Evolutionary conservation across 441 rosid genomes (phyloP).

Genomic region (Erodium chrysanthum): DNA sequence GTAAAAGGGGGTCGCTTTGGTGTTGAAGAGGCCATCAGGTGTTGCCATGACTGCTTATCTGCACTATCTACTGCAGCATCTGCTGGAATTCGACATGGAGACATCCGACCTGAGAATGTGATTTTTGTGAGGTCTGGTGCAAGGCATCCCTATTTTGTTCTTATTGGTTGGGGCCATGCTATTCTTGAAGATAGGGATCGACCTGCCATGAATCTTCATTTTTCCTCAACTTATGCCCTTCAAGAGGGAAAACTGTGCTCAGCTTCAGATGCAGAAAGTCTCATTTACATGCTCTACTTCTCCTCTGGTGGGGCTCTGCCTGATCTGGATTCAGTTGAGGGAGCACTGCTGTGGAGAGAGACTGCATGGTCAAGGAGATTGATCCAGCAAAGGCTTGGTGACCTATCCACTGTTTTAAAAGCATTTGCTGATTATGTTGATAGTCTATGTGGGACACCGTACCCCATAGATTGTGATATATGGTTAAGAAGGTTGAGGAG

Average conservation of each 20-base stretch:
- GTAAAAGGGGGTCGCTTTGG: slow-evolving; percentile 35
- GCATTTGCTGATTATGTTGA: slow-evolving; percentile 65
- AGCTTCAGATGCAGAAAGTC: slow-evolving; percentile 56
- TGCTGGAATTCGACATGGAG: slow-evolving; percentile 50
- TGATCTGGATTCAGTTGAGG: slow-evolving; percentile 49
- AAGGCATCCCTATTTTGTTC: slow-evolving; percentile 24
- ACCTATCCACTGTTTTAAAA: slow-evolving; percentile 45
- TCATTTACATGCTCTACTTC: slow-evolving; percentile 40
- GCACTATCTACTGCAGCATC: slow-evolving; percentile 37
- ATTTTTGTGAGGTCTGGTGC: slow-evolving; percentile 23
- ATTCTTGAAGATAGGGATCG: slow-evolving; percentile 56
- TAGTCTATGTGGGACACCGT: slow-evolving; percentile 58
- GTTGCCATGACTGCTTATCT: slow-evolving; percentile 47
- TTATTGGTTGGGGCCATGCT: slow-evolving; percentile 50
- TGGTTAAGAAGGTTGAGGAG: slow-evolving; percentile 42
- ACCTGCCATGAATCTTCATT: slow-evolving; percentile 45
- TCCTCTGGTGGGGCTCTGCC: slow-evolving; percentile 39
- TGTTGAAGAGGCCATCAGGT: slow-evolving; percentile 36
- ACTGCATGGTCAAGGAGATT: slow-evolving; percentile 40
- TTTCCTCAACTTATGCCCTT: slow-evolving; percentile 54
- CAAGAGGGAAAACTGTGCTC: slow-evolving; percentile 58
- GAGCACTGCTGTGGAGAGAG: slow-evolving; percentile 59
- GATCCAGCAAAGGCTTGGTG: slow-evolving; percentile 51
- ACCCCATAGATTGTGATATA: slow-evolving; percentile 49
- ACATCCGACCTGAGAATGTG: slow-evolving; percentile 47